Evolutionary conservation across 2,329 filamentous ascomycete species (phyloP).

Genomic region (Colletotrichum spinosum): DNA sequence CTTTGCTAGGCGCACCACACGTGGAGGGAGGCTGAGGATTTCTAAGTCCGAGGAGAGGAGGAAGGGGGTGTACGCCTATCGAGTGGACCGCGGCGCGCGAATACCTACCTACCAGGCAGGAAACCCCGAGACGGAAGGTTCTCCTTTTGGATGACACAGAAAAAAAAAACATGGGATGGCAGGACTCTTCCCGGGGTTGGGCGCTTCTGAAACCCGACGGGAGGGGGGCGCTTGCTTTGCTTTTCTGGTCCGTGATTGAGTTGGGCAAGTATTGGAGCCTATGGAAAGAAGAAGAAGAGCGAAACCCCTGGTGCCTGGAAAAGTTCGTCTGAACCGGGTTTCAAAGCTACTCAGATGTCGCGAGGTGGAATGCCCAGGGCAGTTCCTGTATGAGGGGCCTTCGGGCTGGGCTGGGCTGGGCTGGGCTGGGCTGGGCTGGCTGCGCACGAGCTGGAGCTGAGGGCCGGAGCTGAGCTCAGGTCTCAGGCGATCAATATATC

Average conservation of each 20-base stretch:
- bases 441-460: constrained; percentile 4
- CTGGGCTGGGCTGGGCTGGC: not conserved
- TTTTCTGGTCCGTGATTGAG: not conserved
- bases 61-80: constrained; percentile 13
- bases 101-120: too few relatives aligned
- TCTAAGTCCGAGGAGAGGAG: not conserved
- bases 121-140: too few relatives aligned
- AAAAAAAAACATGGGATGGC: not conserved
- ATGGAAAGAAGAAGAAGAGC: not conserved
- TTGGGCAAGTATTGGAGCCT: not conserved
- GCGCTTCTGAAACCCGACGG: not conserved
- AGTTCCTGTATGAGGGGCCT: not conserved
- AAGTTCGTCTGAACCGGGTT: constrained; percentile 23
- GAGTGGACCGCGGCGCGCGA: not conserved
- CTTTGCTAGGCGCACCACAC: constrained; percentile 14
- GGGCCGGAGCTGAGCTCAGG: not conserved
- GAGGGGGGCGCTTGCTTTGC: not conserved
- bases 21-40: not conserved
- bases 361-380: not conserved
- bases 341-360: not conserved
- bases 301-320: not conserved
- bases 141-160: not conserved
- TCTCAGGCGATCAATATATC: not conserved
- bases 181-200: not conserved
- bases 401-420: not conserved